These are phyloP conservation scores for Usnea hakonensis DNA, from an alignment of 495 filamentous ascomycete genomes.

Conservation along the genomic window DNA sequence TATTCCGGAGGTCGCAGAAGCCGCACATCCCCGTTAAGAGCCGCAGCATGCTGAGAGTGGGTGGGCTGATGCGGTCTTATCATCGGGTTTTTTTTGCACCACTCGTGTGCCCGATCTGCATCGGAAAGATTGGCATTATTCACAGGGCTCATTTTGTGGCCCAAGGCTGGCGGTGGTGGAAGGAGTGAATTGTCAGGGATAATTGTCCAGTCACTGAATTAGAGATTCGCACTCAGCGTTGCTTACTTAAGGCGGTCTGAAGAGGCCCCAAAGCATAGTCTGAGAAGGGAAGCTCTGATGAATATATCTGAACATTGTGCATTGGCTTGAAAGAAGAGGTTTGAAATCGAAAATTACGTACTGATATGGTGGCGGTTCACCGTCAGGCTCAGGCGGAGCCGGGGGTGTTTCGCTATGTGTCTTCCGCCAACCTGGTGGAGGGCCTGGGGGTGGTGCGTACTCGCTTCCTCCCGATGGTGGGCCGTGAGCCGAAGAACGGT, in stretches of 20 bases:
- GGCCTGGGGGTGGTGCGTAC: slow-evolving; percentile 29
- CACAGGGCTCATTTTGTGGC: slow-evolving; percentile 56
- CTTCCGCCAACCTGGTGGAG: slow-evolving; percentile 22
- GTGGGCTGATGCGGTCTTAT: slow-evolving; percentile 46
- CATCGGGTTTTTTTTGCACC: slow-evolving; percentile 60
- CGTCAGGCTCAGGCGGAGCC: slow-evolving; percentile 6
- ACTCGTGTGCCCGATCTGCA: slow-evolving; percentile 64
- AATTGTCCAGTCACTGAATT: slow-evolving; percentile 57
- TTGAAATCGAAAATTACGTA: not conserved
- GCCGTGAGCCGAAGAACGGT: slow-evolving; percentile 13
- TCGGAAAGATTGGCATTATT: slow-evolving; percentile 66
- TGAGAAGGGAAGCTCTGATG: not conserved
- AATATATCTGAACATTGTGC: not conserved
- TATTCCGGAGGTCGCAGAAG: slow-evolving; percentile 43
- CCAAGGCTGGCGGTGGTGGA: slow-evolving; percentile 71
- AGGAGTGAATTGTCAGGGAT: slow-evolving; percentile 74
- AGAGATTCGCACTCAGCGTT: not conserved
- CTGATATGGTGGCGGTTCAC: slow-evolving; percentile 54
- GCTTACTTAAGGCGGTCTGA: not conserved
- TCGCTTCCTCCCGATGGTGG: slow-evolving; percentile 7
- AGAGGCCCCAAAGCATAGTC: not conserved
- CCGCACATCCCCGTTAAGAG: slow-evolving; percentile 38
- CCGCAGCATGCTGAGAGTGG: slow-evolving; percentile 31
- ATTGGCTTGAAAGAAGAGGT: not conserved
- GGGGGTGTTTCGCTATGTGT: slow-evolving; percentile 23